Base-by-base conservation (phyloP, 2,329 filamentous ascomycete species). In the Exophiala viscosa region DNA sequence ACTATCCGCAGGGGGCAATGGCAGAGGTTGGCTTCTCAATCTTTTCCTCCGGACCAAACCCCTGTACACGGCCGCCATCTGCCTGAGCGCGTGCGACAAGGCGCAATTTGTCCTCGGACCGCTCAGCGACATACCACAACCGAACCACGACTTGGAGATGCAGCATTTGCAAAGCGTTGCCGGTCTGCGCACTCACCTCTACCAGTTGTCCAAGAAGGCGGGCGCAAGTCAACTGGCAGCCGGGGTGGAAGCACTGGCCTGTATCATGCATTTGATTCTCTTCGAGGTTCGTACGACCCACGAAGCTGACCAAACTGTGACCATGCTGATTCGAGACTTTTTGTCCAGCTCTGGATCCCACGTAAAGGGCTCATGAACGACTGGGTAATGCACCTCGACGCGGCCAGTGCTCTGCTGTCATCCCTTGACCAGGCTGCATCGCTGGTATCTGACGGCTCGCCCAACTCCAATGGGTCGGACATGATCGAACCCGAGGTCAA, bases 11-110 rank as follows among this genome's bases (percentile, higher is more conserved):
- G 45, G 33, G 15, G 34, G 31, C 45, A 47, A 23, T n/a, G 45
- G 45, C 34, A 13, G 45, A 31, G 45, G 45, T 15, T 47, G 45
- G 45, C 45, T 47, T 31, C 45, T 47, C 34, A 47, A 47, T 14
- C 34, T 47, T 5, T 47, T 47, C 15, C 33, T 47, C 17, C 45
- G 45, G 17, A 47, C n/a, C 11, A 36, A 38, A 18, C 45, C 45
- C n/a, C 45, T 47, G 4, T 47, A 28, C 34, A 47, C 34, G 3
- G 45, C 45, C n/a, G 45, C 35, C 45, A 17, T 47, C 20, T 47
- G 45, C 18, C 45, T 47, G 34, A 47, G 45, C 39, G 45, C 45
- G 17, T 47, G 45, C 34, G 45, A 47, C 45, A 47, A 47, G 35
- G 45, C 45, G 2, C 45, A 47, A 15, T 47, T 47, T 18, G 15